Percentiles rank a stretch among this genome's conserved stretches.
Evolutionary conservation across 140 eudicot species (phyloP).

Genomic region (Stevia rebaudiana): DNA sequence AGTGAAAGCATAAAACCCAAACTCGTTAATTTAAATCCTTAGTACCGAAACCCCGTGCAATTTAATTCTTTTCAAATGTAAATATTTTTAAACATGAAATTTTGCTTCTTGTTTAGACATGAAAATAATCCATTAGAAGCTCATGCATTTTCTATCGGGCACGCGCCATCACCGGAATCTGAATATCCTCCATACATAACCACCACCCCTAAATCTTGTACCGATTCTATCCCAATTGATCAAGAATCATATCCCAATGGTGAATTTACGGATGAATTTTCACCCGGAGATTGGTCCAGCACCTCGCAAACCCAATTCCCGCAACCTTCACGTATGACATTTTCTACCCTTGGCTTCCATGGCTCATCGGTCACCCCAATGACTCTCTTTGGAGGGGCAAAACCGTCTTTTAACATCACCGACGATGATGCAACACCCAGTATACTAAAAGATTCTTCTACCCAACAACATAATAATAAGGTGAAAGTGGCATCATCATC

Average conservation of each 20-base stretch:
- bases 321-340: constrained; percentile 19
- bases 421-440: constrained; percentile 75
- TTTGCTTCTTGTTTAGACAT: constrained; percentile 37
- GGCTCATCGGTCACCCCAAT: constrained; percentile 45
- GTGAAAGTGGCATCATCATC: constrained; percentile 49
- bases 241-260: constrained; percentile 26
- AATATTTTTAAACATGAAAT: constrained; percentile 36
- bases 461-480: constrained; percentile 19
- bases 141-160: constrained; percentile 30
- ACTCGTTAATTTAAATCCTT: too few relatives aligned
- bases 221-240: constrained; percentile 16
- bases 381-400: constrained; percentile 29
- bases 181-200: constrained; percentile 24
- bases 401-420: constrained; percentile 17
- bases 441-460: constrained; percentile 43
- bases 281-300: constrained; percentile 31
- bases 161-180: constrained; percentile 45
- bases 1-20: too few relatives aligned
- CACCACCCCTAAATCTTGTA: constrained; percentile 31
- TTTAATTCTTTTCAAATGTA: too few relatives aligned
- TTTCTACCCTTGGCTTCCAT: constrained; percentile 30
- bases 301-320: constrained; percentile 20
- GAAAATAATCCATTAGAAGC: constrained; percentile 43
- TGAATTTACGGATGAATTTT: constrained; percentile 29
- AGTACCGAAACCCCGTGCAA: too few relatives aligned